Base-by-base conservation (phyloP, 805 yeast genomes). In the Clavispora vitiphila region DNA sequence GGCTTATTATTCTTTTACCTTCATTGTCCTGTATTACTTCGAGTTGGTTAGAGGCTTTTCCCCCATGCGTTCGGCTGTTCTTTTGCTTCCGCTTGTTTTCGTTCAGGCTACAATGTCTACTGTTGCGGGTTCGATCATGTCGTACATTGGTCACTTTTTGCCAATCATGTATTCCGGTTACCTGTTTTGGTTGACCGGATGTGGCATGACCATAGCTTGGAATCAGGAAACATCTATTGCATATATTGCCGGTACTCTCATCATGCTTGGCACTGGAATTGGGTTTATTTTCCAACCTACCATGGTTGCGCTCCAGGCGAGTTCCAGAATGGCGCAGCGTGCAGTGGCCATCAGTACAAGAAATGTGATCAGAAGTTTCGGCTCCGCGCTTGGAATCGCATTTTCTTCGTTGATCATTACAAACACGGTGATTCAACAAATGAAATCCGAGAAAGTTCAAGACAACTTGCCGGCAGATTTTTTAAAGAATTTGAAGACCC, bases 351-450 rank as follows among this genome's bases (percentile, higher is more conserved):
- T 78, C 8, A 68, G 81, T 3, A 65, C 80, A 1, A 65, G 85
- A 54, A 78, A 78, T 49, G 77, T 77, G 19, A 50, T 76, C 36
- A 61, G 85, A 41, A 73, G 80, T 3, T 70, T 80, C 42, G 86
- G 85, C 12, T 82, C 82, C n/a, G 71, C 83, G 1, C 60, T 77
- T 21, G 84, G 85, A 0, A 61, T 78, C 27, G 81, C 83, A 1
- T 57, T 74, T 8, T 55, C 65, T 19, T 65, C 74, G 1, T 57
- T 67, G 12, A 64, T 66, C 23, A 58, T 68, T 15, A 59, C 69
- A 41, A 70, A 67, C 46, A 51, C 67, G 1, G 47, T 69, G 29
- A 41, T 63, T 41, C 46, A 48, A 31, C 52, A 59, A 27, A 51
- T 65, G 19, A 39, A 44, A 5, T 26, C 20, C 8, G 41, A 41